A percentile compares a stretch with the other conserved stretches of the same genome.
Evolutionary conservation across 2,329 filamentous ascomycete genomes (phyloP).

Genomic region (Celoporthe dispersa): DNA sequence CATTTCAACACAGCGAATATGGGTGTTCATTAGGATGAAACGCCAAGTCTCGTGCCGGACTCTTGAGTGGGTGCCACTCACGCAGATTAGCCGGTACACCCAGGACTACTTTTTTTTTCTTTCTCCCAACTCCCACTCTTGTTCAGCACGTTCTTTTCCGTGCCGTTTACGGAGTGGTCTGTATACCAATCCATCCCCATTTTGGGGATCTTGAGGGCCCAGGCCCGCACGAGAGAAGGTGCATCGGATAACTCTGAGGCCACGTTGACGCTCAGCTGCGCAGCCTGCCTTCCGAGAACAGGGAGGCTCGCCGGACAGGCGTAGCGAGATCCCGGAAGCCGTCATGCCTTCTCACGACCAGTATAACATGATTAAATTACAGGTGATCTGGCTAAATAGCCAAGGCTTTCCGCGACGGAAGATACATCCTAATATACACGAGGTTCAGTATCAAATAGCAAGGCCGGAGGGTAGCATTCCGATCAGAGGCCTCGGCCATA

Average conservation of each 20-base stretch:
- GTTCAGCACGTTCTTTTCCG: not conserved
- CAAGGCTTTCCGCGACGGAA: not conserved
- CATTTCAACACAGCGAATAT: not conserved
- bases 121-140: not conserved
- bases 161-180: not conserved
- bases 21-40: not conserved
- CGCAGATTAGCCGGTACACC: not conserved
- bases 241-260: not conserved
- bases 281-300: not conserved
- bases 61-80: not conserved
- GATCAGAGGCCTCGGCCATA: not conserved
- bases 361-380: not conserved
- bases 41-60: not conserved
- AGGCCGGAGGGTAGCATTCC: not conserved
- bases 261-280: not conserved
- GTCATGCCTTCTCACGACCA: not conserved
- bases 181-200: too few relatives aligned
- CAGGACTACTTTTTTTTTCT: too few relatives aligned
- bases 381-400: not conserved
- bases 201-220: too few relatives aligned
- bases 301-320: too few relatives aligned
- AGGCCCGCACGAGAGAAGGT: not conserved
- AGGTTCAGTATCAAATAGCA: not conserved
- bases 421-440: not conserved
- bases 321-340: too few relatives aligned